These are phyloP conservation scores for Kluyveromyces aestuarii DNA, from an alignment of 805 yeast genomes.

Conservation along the genomic window DNA sequence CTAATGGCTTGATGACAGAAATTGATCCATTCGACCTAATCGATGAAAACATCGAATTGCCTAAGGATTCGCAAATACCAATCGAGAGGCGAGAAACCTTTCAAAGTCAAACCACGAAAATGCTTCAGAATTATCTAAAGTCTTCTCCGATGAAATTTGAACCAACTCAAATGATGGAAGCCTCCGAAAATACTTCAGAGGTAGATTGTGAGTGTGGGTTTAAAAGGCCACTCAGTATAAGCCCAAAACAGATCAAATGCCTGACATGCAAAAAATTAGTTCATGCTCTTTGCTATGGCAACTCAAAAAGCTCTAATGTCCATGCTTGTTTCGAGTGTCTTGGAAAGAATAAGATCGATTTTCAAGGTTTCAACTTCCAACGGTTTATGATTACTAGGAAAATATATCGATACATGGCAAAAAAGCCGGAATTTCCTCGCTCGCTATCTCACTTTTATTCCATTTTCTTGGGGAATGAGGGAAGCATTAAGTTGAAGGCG, in stretches of 20 bases:
- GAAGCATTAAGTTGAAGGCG: background rate
- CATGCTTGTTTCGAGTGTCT: slow-evolving; percentile 24
- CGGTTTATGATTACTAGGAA: slow-evolving; percentile 31
- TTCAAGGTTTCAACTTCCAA: slow-evolving; percentile 13
- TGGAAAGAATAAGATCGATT: slow-evolving; percentile 11
- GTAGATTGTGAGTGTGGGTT: slow-evolving; percentile 27
- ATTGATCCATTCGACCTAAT: slow-evolving; percentile 26
- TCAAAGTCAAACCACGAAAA: slow-evolving; percentile 27
- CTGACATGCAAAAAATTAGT: slow-evolving; percentile 23
- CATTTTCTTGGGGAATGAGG: slow-evolving; percentile 2
- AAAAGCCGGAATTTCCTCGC: slow-evolving; percentile 14
- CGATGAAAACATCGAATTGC: background rate
- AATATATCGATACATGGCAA: slow-evolving; percentile 22
- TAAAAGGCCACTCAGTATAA: slow-evolving; percentile 9
- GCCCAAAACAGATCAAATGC: slow-evolving; percentile 17
- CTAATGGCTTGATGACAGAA: background rate
- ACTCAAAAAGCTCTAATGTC: slow-evolving; percentile 7
- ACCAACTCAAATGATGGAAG: slow-evolving; percentile 24
- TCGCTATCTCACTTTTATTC: slow-evolving; percentile 9
- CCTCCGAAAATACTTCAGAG: background rate
- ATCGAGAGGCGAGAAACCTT: background rate
- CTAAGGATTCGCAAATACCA: slow-evolving; percentile 4
- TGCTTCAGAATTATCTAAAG: slow-evolving; percentile 22
- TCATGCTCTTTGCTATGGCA: slow-evolving; percentile 32
- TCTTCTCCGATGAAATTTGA: slow-evolving; percentile 15